A percentile compares a stretch with the other conserved stretches of the same genome.
phyloP scores from a whole-genome alignment of 2,329 filamentous ascomycete species.

The Kalaharituber pfeilii region DNA sequence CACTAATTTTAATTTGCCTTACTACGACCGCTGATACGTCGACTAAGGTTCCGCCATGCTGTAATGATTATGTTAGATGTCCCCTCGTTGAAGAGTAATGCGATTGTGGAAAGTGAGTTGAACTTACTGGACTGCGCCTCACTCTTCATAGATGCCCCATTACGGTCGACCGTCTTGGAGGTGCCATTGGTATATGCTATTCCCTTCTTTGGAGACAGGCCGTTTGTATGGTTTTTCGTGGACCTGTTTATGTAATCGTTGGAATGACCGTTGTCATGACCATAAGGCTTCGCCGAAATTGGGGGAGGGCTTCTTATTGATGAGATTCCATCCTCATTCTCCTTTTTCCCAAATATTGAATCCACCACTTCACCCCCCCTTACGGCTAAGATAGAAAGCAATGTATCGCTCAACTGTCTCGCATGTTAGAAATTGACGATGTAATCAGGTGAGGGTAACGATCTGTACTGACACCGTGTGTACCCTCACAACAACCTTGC shows the following conservation, averaged over 20 bases:
- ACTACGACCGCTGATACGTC: neutral
- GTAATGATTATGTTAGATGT: neutral
- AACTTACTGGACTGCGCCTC: neutral
- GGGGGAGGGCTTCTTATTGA: neutral
- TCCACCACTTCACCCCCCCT: slow-evolving; percentile 62
- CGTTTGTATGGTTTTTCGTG: neutral
- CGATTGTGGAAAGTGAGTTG: neutral
- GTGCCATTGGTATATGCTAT: neutral
- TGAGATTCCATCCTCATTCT: neutral
- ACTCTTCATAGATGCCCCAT: neutral
- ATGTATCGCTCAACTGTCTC: slow-evolving; percentile 54
- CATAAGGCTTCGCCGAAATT: neutral
- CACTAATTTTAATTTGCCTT: too few species aligned
- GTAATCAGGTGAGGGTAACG: neutral
- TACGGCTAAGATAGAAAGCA: slow-evolving; percentile 60
- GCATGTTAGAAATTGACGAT: slow-evolving; percentile 7
- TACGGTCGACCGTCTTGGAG: too few species aligned
- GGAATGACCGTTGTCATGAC: neutral
- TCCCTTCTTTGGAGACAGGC: neutral
- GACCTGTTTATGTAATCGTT: neutral
- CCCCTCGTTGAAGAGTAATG: too few species aligned
- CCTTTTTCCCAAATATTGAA: slow-evolving; percentile 43
- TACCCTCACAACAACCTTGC: slow-evolving; percentile 84
- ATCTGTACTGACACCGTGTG: slow-evolving; percentile 58
- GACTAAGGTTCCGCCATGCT: neutral